Evolutionary conservation across 2,329 filamentous ascomycete species (phyloP).

Genomic region (Didymella glomerata): DNA sequence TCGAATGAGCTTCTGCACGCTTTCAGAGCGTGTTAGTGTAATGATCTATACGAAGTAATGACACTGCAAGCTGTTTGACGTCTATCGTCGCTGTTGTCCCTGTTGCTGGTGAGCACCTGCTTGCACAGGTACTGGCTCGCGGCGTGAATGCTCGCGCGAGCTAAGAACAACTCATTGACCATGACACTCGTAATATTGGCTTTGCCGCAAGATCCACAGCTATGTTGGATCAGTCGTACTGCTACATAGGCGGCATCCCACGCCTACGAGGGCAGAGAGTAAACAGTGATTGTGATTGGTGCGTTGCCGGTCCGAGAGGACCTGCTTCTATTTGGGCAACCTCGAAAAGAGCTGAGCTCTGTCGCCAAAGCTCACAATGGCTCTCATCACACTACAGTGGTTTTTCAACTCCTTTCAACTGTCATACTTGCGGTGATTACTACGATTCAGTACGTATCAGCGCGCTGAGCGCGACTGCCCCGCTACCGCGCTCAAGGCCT

Average conservation of each 20-base stretch:
- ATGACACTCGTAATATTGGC: not conserved
- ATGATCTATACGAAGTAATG: not conserved
- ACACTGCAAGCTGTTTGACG: not conserved
- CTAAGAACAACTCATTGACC: not conserved
- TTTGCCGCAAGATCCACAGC: not conserved
- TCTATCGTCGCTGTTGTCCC: not conserved
- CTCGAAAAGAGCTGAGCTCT: not conserved
- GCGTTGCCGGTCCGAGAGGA: not conserved
- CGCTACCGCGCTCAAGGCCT: not conserved
- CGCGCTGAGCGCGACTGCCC: not conserved
- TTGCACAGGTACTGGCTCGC: too few relatives aligned
- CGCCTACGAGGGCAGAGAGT: not conserved
- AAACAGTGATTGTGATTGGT: not conserved
- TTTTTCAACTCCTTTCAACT: not conserved
- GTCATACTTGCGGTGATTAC: not conserved
- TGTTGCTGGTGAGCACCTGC: not conserved
- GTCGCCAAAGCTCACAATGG: not conserved
- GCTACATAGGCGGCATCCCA: not conserved
- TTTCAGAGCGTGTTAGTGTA: too few relatives aligned
- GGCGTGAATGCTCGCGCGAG: not conserved
- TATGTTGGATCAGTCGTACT: not conserved
- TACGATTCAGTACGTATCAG: not conserved
- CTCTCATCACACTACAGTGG: slow-evolving; percentile 3
- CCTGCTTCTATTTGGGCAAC: not conserved
- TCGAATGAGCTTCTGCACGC: slow-evolving; percentile 18